Conservation (phyloP, 768 basidiomycete genomes). For the Roridomyces roridus region DNA sequence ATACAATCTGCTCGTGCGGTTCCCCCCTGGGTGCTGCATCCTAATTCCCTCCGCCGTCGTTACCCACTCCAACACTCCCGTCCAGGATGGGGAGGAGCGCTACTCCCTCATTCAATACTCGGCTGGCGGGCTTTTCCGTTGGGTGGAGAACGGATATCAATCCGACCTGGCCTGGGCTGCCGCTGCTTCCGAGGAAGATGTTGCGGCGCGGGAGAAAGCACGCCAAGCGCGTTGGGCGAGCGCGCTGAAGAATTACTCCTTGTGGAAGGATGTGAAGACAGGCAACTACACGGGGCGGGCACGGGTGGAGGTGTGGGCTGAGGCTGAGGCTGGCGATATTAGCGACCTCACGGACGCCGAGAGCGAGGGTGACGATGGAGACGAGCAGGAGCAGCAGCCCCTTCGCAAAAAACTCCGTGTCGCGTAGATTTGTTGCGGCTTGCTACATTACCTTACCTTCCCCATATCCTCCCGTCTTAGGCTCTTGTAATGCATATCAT, state of each 20-base stretch:
- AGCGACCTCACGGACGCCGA: too few relatives aligned
- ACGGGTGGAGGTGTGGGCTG: too few relatives aligned
- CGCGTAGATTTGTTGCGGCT: too few relatives aligned
- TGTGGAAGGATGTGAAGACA: neutral
- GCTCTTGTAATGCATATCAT: too few relatives aligned
- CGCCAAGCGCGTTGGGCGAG: neutral
- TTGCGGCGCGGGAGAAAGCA: neutral
- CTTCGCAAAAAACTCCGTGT: too few relatives aligned
- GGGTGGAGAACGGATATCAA: conserved; percentile 26
- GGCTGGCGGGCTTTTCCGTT: conserved; percentile 30
- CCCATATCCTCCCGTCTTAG: too few relatives aligned
- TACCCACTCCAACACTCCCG: conserved; percentile 26
- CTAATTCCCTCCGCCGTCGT: conserved; percentile 31
- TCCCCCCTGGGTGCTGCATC: conserved; percentile 28
- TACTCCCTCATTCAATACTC: conserved; percentile 30
- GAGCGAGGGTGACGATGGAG: too few relatives aligned
- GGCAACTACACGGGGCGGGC: too few relatives aligned
- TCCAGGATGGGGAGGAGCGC: conserved; percentile 21
- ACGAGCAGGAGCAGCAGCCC: too few relatives aligned
- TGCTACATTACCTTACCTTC: too few relatives aligned
- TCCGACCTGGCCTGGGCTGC: neutral
- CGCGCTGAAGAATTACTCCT: neutral
- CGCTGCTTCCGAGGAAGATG: neutral
- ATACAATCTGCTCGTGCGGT: conserved; percentile 26
- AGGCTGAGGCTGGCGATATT: too few relatives aligned